These are phyloP conservation scores for Eutrema salsugineum DNA, from an alignment of 441 rosid genomes.

Conservation along the genomic window DNA sequence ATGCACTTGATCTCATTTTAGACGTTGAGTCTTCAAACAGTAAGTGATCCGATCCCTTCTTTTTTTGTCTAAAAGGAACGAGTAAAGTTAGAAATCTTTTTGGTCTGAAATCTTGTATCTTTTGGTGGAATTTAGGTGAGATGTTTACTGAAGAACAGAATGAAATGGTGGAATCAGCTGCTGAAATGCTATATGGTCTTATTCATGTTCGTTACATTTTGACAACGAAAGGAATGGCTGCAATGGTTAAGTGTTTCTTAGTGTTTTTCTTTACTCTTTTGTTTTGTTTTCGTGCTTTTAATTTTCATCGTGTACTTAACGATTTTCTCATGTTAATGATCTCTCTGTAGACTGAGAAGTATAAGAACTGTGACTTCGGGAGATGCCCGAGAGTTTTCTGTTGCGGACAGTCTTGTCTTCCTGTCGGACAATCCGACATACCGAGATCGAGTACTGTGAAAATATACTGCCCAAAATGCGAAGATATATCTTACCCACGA, in stretches of 20 bases:
- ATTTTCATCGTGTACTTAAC: not conserved
- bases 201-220: constrained; percentile 88
- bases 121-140: constrained; percentile 52
- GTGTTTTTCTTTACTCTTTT: not conserved
- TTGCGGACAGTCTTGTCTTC: constrained; percentile 76
- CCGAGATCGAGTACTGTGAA: constrained; percentile 77
- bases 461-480: constrained; percentile 74
- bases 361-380: constrained; percentile 71
- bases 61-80: not conserved
- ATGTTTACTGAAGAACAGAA: constrained; percentile 97
- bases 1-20: constrained; percentile 84
- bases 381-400: constrained; percentile 80
- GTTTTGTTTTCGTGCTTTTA: not conserved
- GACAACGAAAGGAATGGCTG: constrained; percentile 95
- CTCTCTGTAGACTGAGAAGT: constrained; percentile 58
- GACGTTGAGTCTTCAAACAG: constrained; percentile 94
- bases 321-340: not conserved
- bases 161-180: constrained; percentile 96
- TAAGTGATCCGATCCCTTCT: constrained; percentile 30
- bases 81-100: not conserved
- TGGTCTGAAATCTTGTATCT: not conserved
- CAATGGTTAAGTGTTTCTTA: constrained; percentile 56
- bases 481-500: constrained; percentile 70
- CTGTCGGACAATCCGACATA: constrained; percentile 73
- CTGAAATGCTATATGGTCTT: constrained; percentile 93